Evolutionary conservation across 225 moss, liverwort and hornwort genomes (phyloP).

Genomic region (Ulota crispa): DNA sequence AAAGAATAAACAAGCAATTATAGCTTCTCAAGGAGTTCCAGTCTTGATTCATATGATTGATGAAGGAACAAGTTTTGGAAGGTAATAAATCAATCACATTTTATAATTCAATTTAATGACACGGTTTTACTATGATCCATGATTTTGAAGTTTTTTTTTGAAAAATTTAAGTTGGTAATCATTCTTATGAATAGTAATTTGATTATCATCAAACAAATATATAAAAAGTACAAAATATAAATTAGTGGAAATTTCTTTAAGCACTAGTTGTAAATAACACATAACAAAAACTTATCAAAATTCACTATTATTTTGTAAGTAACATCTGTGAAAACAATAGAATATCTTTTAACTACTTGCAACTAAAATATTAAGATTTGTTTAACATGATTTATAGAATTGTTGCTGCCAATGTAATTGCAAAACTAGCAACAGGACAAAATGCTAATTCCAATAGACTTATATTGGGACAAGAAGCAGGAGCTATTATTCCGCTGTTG

Average conservation of each 20-base stretch:
- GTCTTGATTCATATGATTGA: slow-evolving; percentile 53
- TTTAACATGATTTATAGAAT: slow-evolving; percentile 27
- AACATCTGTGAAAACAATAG: no score
- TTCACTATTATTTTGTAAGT: background rate
- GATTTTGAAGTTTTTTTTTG: background rate
- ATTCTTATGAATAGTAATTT: no score
- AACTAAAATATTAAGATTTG: rapidly evolving
- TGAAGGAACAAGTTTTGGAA: slow-evolving; percentile 75
- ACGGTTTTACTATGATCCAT: rapidly evolving
- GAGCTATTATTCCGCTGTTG: slow-evolving; percentile 54
- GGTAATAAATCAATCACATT: slow-evolving; percentile 19
- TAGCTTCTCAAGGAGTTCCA: slow-evolving; percentile 51
- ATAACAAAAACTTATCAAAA: no score
- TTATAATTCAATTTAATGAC: background rate
- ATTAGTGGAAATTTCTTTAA: no score
- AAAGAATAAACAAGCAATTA: slow-evolving; percentile 59
- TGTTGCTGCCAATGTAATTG: slow-evolving; percentile 73
- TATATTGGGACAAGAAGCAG: slow-evolving; percentile 42
- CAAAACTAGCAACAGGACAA: slow-evolving; percentile 60
- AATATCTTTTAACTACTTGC: background rate
- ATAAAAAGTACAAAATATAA: background rate
- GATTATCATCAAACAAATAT: rapidly evolving
- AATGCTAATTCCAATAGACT: slow-evolving; percentile 33
- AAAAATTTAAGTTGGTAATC: no score
- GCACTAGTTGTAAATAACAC: no score